Evolutionary conservation across 192 early-diverging fungal genomes (phyloP).

Genomic region (Cetraspora pellucida): DNA sequence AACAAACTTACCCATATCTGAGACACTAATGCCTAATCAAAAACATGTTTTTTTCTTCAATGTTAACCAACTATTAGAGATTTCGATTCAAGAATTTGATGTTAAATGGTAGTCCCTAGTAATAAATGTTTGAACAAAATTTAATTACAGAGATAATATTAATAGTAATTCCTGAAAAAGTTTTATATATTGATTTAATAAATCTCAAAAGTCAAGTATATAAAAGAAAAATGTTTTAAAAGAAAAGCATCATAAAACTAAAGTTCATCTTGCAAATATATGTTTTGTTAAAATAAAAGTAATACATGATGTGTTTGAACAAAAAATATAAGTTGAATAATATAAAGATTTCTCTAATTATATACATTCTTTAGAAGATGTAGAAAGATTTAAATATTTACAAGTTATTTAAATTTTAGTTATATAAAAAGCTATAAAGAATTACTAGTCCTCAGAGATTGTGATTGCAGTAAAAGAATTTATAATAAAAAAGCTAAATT

Average conservation of each 20-base stretch:
- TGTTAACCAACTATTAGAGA: conserved; percentile 14
- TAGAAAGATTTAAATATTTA: neutral
- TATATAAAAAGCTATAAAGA: neutral
- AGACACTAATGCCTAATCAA: conserved; percentile 11
- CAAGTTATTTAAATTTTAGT: neutral
- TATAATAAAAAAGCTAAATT: neutral
- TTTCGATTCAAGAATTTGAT: conserved; percentile 33
- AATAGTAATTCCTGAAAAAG: neutral
- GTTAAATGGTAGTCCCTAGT: conserved; percentile 28
- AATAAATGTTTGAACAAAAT: conserved; percentile 14
- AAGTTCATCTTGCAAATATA: too few relatives aligned
- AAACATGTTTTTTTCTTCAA: conserved; percentile 24
- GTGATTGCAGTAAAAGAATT: neutral
- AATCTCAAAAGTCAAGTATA: too few relatives aligned
- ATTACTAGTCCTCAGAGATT: neutral
- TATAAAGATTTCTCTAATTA: too few relatives aligned
- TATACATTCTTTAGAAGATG: neutral
- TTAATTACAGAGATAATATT: neutral
- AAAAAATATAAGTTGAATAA: too few relatives aligned
- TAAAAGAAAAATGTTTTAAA: too few relatives aligned
- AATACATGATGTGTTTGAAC: too few relatives aligned
- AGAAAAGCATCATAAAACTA: too few relatives aligned
- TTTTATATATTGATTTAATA: too few relatives aligned
- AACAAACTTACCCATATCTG: neutral
- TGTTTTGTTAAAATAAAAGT: too few relatives aligned